Base-by-base conservation (phyloP, 1,284 basidiomycete species). In the Austroboletus rostrupii region DNA sequence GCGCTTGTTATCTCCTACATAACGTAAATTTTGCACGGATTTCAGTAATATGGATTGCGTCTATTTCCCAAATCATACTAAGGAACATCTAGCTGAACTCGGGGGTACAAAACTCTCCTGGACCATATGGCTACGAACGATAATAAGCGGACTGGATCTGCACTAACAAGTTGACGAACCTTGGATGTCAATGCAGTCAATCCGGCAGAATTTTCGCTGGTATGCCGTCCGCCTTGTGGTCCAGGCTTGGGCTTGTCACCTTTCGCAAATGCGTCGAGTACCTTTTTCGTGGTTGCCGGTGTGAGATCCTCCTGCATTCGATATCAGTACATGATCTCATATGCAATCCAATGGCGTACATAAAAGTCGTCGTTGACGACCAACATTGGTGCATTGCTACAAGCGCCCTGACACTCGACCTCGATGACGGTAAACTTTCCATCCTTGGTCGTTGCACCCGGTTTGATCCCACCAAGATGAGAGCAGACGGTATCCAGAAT, bases 311-410 rank as follows among this genome's bases (percentile, higher is more conserved):
- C 96, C 92, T 94, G 48, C 16, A 10, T 19, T 19, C 44, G 23
- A 32, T 41, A 32, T 53, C 42, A 58, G 45, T 37, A 39, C 36
- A 42, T 19, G 8, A 29, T 45, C 45, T 2, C n/a, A 21, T 10
- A 37, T 28, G 19, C 37, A 43, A 23, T 41, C 38, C 11, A 9
- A 26, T 21, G 20, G 75, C 86, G 56, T 62, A 92, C 91, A 70
- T 95, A 99, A 77, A 91, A 99, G 69, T 97, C 93, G 66, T 99
- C 97, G 47, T 90, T 90, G 66, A 99, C 81, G 60, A 90, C 94
- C 70, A 99, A 78, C 96, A 99, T 99, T 12, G 96, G 96, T n/a
- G 97, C 97, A 71, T 98, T 99, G 60, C 90, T 90, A 73, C 96
- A 99, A 45, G 96, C 97, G 53, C 95, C 96, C 61, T 98, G 86